These are phyloP conservation scores for Teratosphaeria zuluensis DNA, from an alignment of 2,329 filamentous ascomycete species.

Conservation along the genomic window DNA sequence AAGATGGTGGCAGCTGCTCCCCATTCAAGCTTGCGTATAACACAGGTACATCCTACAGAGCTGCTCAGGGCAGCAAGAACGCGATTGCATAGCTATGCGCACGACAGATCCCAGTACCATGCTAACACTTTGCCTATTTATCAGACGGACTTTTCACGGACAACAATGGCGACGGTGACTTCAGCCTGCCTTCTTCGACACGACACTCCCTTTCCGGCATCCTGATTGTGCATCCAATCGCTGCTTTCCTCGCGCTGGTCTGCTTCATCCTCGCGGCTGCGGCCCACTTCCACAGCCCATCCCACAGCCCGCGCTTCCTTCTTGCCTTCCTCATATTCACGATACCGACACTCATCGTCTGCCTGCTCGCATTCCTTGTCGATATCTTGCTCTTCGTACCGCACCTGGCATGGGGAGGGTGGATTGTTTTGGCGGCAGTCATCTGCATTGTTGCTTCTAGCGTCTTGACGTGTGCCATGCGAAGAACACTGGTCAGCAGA, in stretches of 20 bases:
- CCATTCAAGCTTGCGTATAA: slow-evolving; percentile 75
- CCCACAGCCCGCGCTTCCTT: slow-evolving; percentile 83
- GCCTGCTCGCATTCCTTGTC: slow-evolving; percentile 79
- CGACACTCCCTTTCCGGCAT: slow-evolving; percentile 71
- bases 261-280: slow-evolving; percentile 71
- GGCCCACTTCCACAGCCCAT: slow-evolving; percentile 77
- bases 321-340: slow-evolving; percentile 77
- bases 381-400: slow-evolving; percentile 93
- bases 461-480: slow-evolving; percentile 88
- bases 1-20: slow-evolving; percentile 51
- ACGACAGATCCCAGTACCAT: background rate
- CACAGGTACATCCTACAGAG: slow-evolving; percentile 50
- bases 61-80: background rate
- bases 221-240: slow-evolving; percentile 85
- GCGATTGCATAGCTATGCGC: background rate
- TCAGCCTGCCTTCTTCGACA: slow-evolving; percentile 54
- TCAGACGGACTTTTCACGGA: slow-evolving; percentile 40
- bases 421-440: slow-evolving; percentile 81
- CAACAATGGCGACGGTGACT: slow-evolving; percentile 34
- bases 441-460: slow-evolving; percentile 73
- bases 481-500: slow-evolving; percentile 77
- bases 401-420: slow-evolving; percentile 87
- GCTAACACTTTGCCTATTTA: background rate
- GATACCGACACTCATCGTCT: slow-evolving; percentile 73
- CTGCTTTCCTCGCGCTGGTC: slow-evolving; percentile 73